Conservation (phyloP, 495 filamentous ascomycete species). For the Daldinia decipiens region DNA sequence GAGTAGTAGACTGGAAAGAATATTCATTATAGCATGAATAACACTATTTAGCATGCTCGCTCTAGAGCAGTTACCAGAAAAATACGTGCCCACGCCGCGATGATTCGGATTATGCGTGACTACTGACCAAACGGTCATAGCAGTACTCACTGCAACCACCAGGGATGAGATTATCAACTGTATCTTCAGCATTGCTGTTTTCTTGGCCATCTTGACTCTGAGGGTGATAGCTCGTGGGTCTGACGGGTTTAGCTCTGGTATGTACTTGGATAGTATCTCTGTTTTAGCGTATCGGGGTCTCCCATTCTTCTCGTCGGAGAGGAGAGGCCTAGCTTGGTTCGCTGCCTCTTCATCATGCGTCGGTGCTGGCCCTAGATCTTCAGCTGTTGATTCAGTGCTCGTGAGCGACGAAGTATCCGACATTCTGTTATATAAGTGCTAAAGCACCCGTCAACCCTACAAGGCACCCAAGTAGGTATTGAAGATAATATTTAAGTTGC, state of each 20-base stretch:
- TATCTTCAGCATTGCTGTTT: background rate
- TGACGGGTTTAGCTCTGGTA: background rate
- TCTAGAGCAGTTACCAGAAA: background rate
- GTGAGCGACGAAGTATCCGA: background rate
- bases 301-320: background rate
- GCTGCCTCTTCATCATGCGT: background rate
- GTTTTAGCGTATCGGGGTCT: background rate
- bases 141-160: background rate
- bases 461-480: background rate
- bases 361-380: background rate
- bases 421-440: background rate
- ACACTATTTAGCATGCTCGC: background rate
- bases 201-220: constrained; percentile 3
- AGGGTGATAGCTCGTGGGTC: background rate
- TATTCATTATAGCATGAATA: background rate
- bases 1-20: background rate
- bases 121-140: background rate
- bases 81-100: constrained; percentile 8
- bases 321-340: constrained; percentile 2
- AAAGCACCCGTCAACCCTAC: background rate
- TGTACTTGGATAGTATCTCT: constrained; percentile 4
- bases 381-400: background rate
- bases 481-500: background rate
- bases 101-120: background rate
- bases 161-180: background rate